phyloP scores from a whole-genome alignment of 805 yeast genomes.

The Komagataella kurtzmanii region DNA sequence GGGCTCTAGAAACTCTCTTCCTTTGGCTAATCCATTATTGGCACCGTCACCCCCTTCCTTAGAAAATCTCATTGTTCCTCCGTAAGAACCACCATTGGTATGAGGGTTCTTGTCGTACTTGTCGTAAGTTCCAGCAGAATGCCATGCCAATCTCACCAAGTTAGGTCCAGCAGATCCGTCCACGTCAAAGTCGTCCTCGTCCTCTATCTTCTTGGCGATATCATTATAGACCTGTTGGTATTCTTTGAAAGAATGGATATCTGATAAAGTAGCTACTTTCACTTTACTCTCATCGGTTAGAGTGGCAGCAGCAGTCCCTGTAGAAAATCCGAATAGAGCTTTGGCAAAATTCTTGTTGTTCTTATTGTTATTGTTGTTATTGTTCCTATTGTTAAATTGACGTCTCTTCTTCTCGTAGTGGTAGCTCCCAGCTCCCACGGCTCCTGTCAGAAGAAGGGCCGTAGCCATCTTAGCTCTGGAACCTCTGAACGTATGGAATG shows the following conservation, averaged over 20 bases:
- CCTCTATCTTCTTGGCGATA: slow-evolving; percentile 49
- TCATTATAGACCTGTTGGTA: slow-evolving; percentile 61
- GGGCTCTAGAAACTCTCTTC: slow-evolving; percentile 42
- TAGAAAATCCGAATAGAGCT: slow-evolving; percentile 15
- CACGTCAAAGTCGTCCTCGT: slow-evolving; percentile 37
- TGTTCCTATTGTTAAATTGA: slow-evolving; percentile 3
- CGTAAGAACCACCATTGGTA: slow-evolving; percentile 30
- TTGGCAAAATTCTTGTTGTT: slow-evolving; percentile 7
- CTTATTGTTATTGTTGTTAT: slow-evolving; percentile 8
- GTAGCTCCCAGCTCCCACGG: neutral
- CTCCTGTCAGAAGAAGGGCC: neutral
- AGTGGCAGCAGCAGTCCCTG: slow-evolving; percentile 22
- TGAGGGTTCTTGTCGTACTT: slow-evolving; percentile 23
- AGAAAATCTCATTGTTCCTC: slow-evolving; percentile 38
- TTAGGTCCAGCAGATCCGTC: slow-evolving; percentile 47
- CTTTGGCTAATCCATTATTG: slow-evolving; percentile 37
- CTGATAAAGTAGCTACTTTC: slow-evolving; percentile 15
- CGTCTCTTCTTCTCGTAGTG: neutral
- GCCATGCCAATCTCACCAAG: slow-evolving; percentile 35
- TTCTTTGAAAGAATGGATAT: slow-evolving; percentile 28
- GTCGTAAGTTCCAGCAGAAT: slow-evolving; percentile 33
- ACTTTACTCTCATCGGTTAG: slow-evolving; percentile 7
- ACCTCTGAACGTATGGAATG: neutral
- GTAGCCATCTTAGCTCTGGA: neutral
- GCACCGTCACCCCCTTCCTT: slow-evolving; percentile 37